These are phyloP conservation scores for Melanomma pulvis-pyrius DNA, from an alignment of 495 filamentous ascomycete genomes.

Conservation along the genomic window DNA sequence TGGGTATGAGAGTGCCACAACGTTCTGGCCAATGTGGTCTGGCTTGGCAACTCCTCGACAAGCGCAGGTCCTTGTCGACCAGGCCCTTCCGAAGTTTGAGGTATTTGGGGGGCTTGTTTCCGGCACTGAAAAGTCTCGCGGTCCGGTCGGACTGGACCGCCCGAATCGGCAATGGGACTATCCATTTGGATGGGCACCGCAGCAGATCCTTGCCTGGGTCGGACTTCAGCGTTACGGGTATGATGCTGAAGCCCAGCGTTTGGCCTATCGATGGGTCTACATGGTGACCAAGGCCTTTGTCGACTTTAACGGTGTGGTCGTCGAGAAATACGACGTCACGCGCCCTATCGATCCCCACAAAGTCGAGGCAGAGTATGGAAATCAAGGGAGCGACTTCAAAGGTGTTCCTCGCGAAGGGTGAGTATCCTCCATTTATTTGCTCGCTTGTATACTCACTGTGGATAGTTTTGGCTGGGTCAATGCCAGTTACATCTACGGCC, in stretches of 20 bases:
- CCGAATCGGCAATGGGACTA: conserved; percentile 98
- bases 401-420: conserved; percentile 95
- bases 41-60: conserved; percentile 79
- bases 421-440: conserved; percentile 26
- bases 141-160: conserved; percentile 72
- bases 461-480: conserved; percentile 97
- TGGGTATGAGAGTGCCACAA: conserved; percentile 83
- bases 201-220: conserved; percentile 97
- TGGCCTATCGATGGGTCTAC: conserved; percentile 93
- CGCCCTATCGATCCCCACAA: conserved; percentile 82
- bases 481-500: conserved; percentile 88
- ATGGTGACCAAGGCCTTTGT: conserved; percentile 98
- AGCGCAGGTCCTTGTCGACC: conserved; percentile 72
- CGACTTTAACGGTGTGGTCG: conserved; percentile 95
- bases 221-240: conserved; percentile 89
- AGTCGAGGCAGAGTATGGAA: conserved; percentile 95
- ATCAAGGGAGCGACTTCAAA: conserved; percentile 91
- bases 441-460: conserved; percentile 37
- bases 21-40: conserved; percentile 97
- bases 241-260: conserved; percentile 78
- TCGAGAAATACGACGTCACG: conserved; percentile 98
- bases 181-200: conserved; percentile 96
- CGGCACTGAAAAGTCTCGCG: conserved; percentile 83
- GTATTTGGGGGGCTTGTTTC: conserved; percentile 84
- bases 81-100: conserved; percentile 83